These are phyloP conservation scores for Vicia faba DNA, from an alignment of 306 rosid genomes.

Conservation along the genomic window DNA sequence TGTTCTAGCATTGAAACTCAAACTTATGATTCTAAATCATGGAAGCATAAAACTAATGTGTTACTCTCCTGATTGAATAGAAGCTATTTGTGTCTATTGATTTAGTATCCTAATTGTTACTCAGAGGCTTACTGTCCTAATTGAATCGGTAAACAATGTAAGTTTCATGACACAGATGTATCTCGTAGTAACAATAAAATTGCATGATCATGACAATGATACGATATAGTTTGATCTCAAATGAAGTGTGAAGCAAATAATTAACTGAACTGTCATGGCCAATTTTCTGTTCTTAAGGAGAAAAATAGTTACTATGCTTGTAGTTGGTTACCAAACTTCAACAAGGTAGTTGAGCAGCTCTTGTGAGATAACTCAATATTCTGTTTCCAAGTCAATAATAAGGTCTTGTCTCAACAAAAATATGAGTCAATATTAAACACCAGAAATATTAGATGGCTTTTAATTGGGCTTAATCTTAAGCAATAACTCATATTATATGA, in stretches of 20 bases:
- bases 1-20: slow-evolving; percentile 2
- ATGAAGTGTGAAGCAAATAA: not conserved
- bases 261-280: slow-evolving; percentile 1
- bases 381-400: slow-evolving; percentile 10
- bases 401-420: no score
- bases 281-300: slow-evolving; percentile 15
- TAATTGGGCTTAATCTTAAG: not conserved
- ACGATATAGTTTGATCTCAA: not conserved
- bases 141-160: not conserved
- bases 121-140: not conserved
- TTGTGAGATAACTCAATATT: slow-evolving; percentile 24
- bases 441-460: not conserved
- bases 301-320: slow-evolving; percentile 5
- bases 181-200: not conserved
- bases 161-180: not conserved
- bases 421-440: not conserved
- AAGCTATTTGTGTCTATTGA: no score
- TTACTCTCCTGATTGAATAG: no score
- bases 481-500: not conserved
- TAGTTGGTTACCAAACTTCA: slow-evolving; percentile 42
- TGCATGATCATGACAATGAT: not conserved
- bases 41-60: not conserved
- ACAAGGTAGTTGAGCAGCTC: slow-evolving; percentile 36
- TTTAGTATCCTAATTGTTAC: not conserved
- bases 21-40: not conserved